Conservation (phyloP, 2,329 filamentous ascomycete species). For the Ceratocystis destructans region DNA sequence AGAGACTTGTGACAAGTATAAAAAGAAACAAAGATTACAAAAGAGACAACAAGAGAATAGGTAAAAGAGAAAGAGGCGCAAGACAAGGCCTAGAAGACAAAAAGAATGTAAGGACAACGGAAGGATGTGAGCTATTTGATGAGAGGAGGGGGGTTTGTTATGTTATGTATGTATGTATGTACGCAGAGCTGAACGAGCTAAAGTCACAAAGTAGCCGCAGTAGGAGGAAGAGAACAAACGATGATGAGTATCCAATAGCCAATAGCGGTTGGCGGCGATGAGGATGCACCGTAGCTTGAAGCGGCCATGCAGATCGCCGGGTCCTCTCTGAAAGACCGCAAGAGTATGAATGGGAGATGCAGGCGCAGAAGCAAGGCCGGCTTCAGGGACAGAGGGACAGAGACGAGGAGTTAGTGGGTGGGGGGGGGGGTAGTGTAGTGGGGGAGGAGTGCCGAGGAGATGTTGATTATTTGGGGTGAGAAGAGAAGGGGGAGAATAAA, state of each 20-base stretch:
- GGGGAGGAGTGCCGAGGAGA: neutral
- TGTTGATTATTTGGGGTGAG: neutral
- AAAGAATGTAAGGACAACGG: slow-evolving; percentile 7
- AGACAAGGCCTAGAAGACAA: neutral
- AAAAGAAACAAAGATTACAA: neutral
- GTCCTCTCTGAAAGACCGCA: neutral
- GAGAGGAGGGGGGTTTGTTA: neutral
- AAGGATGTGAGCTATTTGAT: slow-evolving; percentile 3
- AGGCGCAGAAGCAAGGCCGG: slow-evolving; percentile 13
- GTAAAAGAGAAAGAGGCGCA: neutral
- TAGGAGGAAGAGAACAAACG: slow-evolving; percentile 1
- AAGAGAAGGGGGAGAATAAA: slow-evolving; percentile 11
- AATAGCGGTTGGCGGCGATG: neutral
- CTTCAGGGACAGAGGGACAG: slow-evolving; percentile 5
- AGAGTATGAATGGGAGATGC: neutral
- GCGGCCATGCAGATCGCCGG: slow-evolving; percentile 8
- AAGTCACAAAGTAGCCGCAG: neutral
- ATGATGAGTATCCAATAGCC: neutral
- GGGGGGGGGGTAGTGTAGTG: neutral
- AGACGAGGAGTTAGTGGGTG: neutral
- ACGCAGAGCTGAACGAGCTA: neutral
- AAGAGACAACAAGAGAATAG: neutral
- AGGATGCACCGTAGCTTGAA: neutral
- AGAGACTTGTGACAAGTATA: neutral
- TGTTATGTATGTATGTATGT: neutral